Base-by-base conservation (phyloP, 2,329 filamentous ascomycete species). In the Fonsecaea monophora region DNA sequence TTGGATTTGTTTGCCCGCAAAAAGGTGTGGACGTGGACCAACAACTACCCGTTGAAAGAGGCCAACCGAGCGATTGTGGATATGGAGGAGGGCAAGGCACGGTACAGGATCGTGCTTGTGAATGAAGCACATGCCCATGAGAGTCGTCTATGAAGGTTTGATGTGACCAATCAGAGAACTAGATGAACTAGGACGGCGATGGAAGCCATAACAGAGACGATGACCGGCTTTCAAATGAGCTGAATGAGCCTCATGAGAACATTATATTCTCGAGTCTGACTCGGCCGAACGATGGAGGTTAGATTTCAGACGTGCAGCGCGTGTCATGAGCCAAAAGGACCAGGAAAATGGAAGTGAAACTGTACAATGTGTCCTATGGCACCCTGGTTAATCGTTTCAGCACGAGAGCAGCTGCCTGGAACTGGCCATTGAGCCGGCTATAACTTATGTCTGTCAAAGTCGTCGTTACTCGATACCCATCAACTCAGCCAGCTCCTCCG, bases 81-180 rank as follows among this genome's bases (percentile, higher is more conserved):
- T 74, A 80, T 83, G 79, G 75, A 81, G 72, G 76, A 72, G 40
- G 79, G 79, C 1, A 82, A 80, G 72, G 80, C 81, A 64, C 76
- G 82, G 62, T 83, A 82, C 76, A 72, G 82, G 34, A 83, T 79
- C 75, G 81, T 82, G 30, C 67, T 83, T 69, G 75, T 79, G 12
- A 83, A 83, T 74, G 70, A 72, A 60, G 64, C 67, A 30, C 56
- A 68, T 57, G 18, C 59, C 21, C 53, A 54, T 48, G 59, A 53
- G 21, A 61, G 59, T 21, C 48, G 59, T 6, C 48, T 53, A n/a
- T 53, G 53, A 40, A 18, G 5, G 1, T 12, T n/a, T n/a, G 21
- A 7, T 12, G 53, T n/a, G 15, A 10, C 7, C 30, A n/a, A 9
- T 18, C 9, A 13, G 12, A 18, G 53, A n/a, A 37, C 30, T 32